Evolutionary conservation across 305 asterid species (phyloP), one percentile per base, ranked within the genome.

Genomic region (Plantago lanceolata): DNA sequence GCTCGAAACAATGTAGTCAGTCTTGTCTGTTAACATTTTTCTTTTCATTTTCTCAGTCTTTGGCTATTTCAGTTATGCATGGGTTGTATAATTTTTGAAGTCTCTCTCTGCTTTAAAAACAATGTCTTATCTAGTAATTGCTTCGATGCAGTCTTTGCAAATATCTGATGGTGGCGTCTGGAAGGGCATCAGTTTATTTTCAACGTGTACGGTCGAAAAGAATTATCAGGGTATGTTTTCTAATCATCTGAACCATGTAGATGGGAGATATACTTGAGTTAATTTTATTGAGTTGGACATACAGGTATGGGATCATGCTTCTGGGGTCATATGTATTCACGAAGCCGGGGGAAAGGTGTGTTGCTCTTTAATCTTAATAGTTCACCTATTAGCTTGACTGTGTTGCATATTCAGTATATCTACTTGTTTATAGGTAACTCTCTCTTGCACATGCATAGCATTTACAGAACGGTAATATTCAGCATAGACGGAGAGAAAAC

Each of bases 261-360:
- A 68, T 57, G 35, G 45, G 67, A 45, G 67, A 64, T 66, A 64
- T 66, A 44, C 65, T 71, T 50, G 58, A 66, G 40, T 69, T 75
- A 56, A 75, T 71, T 31, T 51, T 60, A 71, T 48, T 61, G 71
- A 57, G 56, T 61, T 45, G 37, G 61, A 53, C 70, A 64, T 79
- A 63, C 75, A 92, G 98, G 95, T 76, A 3, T 92, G 98, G 96
- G 96, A 92, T 76, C 98, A 89, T 35, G 95, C 96, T 74, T 93
- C 81, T 51, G 98, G 98, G 67, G 78, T 84, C 68, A 82, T 89
- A 68, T 92, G 96, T 61, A 82, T 87, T 71, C 87, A 69, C 35
- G 98, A 92, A 78, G 96, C 98, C 5, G 96, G 96, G 48, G 96
- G 96, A 65, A 87, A 87, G 95, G 98, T 88, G 73, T 29, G 74